Evolutionary conservation across 208 protist genomes (phyloP).

Genomic region (Acanthamoeba royreba): DNA sequence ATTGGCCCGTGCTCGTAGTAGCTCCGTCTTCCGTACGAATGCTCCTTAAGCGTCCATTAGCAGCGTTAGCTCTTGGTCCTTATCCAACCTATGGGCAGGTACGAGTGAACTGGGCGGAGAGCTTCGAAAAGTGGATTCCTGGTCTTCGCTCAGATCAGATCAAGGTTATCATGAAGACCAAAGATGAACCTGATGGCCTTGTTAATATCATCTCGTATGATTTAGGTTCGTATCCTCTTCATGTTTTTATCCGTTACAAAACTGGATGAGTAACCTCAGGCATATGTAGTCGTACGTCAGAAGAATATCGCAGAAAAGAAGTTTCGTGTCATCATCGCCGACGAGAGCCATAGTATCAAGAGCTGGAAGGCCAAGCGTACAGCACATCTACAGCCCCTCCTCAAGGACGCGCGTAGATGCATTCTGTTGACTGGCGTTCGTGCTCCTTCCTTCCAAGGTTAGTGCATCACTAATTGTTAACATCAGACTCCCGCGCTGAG

Average conservation of each 20-base stretch:
- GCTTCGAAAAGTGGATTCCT: conserved; percentile 65
- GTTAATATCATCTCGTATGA: conserved; percentile 80
- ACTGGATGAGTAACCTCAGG: too few relatives aligned
- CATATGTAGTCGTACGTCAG: not conserved
- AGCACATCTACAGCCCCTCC: conserved; percentile 81
- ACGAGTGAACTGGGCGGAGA: not conserved
- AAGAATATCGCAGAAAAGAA: not conserved
- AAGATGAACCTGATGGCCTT: conserved; percentile 9
- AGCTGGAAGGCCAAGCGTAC: conserved; percentile 82
- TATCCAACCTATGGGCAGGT: not conserved
- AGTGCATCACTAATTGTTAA: not conserved
- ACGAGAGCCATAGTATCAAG: conserved; percentile 96
- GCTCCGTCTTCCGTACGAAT: conserved; percentile 49
- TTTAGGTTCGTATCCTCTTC: not conserved
- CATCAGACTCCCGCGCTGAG: conserved; percentile 84
- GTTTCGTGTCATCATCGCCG: conserved; percentile 88
- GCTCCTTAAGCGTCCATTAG: not conserved
- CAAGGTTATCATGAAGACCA: conserved; percentile 76
- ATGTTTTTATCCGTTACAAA: not conserved
- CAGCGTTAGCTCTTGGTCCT: not conserved
- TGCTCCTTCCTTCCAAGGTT: not conserved
- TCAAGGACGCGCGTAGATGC: conserved; percentile 78
- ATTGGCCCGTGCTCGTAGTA: conserved; percentile 90
- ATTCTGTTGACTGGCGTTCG: conserved; percentile 90
- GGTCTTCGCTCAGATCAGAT: conserved; percentile 48